Evolutionary conservation across 257 asterid genomes (phyloP), one percentile per base, ranked within the genome.

Genomic region (Nicotiana sylvestris): DNA sequence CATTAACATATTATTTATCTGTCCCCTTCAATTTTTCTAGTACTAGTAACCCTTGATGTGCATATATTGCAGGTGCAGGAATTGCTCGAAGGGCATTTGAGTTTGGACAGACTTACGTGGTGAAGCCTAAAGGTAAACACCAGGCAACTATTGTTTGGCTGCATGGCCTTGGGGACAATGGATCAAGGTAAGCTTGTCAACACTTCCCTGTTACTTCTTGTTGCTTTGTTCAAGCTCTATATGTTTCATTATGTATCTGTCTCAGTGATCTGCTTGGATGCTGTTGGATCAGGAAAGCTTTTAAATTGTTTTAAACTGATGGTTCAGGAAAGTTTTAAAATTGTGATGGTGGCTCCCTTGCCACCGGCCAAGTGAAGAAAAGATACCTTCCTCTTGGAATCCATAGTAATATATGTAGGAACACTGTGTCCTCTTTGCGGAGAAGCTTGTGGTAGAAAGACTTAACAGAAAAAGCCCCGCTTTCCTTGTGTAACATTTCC

Each of bases 91-190:
- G 90, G 88, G 87, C 95, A 70, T 85, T 92, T 83, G 90, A 90
- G 67, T 94, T 90, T 90, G 98, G 98, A 25, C 88, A 88, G 86
- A 91, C 98, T 18, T 86, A 89, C 76, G 98, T 94, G 82, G 95
- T 94, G 86, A 89, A 86, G 90, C 97, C 97, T 56, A 90, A 94
- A 89, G 96, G 95, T 65, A 88, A 89, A 87, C 97, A 94, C 89
- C 95, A 92, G 87, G 95, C 98, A 64, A 92, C 98, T 43, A 83
- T 94, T 87, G 97, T 94, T 51, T 92, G 95, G 98, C 82, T 94
- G 85, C 98, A 94, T 80, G 98, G 98, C 66, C 96, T 94, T 86
- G 98, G 98, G 18, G 97, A 94, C 87, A 90, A 89, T 57, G 97
- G 98, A 64, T 88, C 88, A 56, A 90, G 98, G 98, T 93, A 90